Percentiles rank a stretch among this genome's conserved stretches.
Evolutionary conservation across 1,284 basidiomycete genomes (phyloP).

Genomic region (Boletus mariae): DNA sequence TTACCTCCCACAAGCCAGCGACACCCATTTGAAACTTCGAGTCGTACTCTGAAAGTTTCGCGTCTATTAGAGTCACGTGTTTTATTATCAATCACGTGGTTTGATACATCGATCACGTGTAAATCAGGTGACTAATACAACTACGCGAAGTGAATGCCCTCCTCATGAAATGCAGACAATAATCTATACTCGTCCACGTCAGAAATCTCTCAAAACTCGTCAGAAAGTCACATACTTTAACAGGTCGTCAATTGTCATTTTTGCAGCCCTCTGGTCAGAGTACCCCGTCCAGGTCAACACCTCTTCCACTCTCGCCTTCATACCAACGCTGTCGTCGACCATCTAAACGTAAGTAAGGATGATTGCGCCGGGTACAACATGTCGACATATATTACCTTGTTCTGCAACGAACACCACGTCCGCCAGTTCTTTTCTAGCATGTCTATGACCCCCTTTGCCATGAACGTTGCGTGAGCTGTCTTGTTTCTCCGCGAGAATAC

Average conservation of each 20-base stretch:
- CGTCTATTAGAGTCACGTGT: slow-evolving; percentile 11
- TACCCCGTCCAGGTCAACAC: slow-evolving; percentile 68
- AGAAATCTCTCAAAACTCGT: neutral
- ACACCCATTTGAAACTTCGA: slow-evolving; percentile 41
- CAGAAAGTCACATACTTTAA: slow-evolving; percentile 49
- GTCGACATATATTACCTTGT: slow-evolving; percentile 51
- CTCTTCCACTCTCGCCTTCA: slow-evolving; percentile 73
- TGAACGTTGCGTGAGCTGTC: slow-evolving; percentile 83
- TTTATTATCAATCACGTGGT: slow-evolving; percentile 3
- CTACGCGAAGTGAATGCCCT: slow-evolving; percentile 59
- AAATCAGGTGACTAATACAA: slow-evolving; percentile 4
- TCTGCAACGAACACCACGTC: slow-evolving; percentile 88
- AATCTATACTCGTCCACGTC: slow-evolving; percentile 38
- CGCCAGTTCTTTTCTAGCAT: slow-evolving; percentile 94
- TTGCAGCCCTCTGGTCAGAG: slow-evolving; percentile 68
- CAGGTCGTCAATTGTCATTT: slow-evolving; percentile 80
- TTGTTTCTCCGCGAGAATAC: slow-evolving; percentile 92
- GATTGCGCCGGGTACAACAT: neutral
- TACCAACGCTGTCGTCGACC: slow-evolving; percentile 66
- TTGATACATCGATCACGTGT: slow-evolving; percentile 7
- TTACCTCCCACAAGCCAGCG: slow-evolving; percentile 44
- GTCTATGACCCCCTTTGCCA: slow-evolving; percentile 90
- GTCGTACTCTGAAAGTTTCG: neutral
- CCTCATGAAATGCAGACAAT: slow-evolving; percentile 55
- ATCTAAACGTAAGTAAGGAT: slow-evolving; percentile 44